Evolutionary conservation across 345 rosid genomes (phyloP), one percentile per base, ranked within the genome.

Genomic region (Euphorbia pulcherrima): DNA sequence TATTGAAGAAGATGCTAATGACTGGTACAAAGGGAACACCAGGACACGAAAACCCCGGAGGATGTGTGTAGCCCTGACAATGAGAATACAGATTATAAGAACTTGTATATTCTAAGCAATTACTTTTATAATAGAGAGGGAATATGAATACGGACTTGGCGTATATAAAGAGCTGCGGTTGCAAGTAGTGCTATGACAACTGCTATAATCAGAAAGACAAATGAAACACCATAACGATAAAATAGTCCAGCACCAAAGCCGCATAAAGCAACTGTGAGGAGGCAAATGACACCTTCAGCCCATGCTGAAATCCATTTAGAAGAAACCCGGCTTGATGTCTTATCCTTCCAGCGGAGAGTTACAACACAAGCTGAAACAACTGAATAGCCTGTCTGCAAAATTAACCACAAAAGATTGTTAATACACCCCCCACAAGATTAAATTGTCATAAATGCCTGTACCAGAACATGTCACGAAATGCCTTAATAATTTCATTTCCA

Each of bases 281-380:
- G 90, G 86, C 83, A 87, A 76, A 79, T 46, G 76, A 89, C 88
- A 48, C 97, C 95, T 85, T 94, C 97, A 65, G 65, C 72, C 92
- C 90, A 81, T 55, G 80, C 73, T 59, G 97, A 84, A 65, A 74
- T 73, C 86, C 86, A 74, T 72, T 83, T 77, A 55, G 78, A 74
- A 72, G 87, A 80, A 80, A 64, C 69, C 64, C 68, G 80, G 76
- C 70, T 81, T 47, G 61, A 68, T 40, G 81, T 72, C 75, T 81
- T 86, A 76, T 88, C 96, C 59, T 87, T 83, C 90, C 86, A 82
- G 40, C 96, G 91, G 72, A 91, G 88, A 17, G 88, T 81, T 57
- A 94, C 85, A 63, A 94, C 88, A 69, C 90, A 89, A 39, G 97
- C 97, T 44, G 97, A 89, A 77, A 94, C 99, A 60, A 94, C 99